Base-by-base conservation (phyloP, 257 asterid genomes). In the Penstemon barbatus region DNA sequence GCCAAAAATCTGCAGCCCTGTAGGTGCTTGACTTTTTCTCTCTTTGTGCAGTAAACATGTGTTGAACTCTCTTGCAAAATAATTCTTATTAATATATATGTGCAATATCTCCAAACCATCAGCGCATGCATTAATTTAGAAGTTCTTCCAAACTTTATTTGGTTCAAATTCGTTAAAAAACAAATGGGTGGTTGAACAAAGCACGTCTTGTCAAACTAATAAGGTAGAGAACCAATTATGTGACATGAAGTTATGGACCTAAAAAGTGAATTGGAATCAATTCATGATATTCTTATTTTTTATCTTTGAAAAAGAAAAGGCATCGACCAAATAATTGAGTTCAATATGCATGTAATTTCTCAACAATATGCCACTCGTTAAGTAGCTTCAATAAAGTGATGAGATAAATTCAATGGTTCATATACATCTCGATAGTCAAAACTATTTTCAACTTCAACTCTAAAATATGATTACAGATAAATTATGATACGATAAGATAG, bases 161-260 rank as follows among this genome's bases (percentile, higher is more conserved):
- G 12, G 6, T 48, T 41, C 15, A 33, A n/a, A 48, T 49, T 40
- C 63, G 50, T 11, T 25, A 33, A 39, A 41, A 8, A 48, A 39
- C 12, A 36, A 55, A 36, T 59, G 50, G 49, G 71, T 65, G 57
- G 59, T 50, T 40, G 38, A 66, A 40, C 40, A 5, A 13, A 72
- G 53, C 54, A 67, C 18, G 69, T 76, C 61, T 40, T 56, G 40
- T 77, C 77, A 63, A 62, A 42, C 62, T 72, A 57, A 54, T 67
- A 72, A 55, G 81, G 78, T 68, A 40, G 41, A 57, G 60, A 53
- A 43, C 60, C 64, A 71, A 71, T 53, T 18, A 60, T 66, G 56
- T 55, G 80, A 61, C 74, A 7, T 71, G 67, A 52, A 41, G 13
- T 56, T 69, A 37, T 44, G 58, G 73, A 60, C 71, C 57, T 15